Base-by-base conservation (phyloP, 306 rosid species). In the Pueraria montana region DNA sequence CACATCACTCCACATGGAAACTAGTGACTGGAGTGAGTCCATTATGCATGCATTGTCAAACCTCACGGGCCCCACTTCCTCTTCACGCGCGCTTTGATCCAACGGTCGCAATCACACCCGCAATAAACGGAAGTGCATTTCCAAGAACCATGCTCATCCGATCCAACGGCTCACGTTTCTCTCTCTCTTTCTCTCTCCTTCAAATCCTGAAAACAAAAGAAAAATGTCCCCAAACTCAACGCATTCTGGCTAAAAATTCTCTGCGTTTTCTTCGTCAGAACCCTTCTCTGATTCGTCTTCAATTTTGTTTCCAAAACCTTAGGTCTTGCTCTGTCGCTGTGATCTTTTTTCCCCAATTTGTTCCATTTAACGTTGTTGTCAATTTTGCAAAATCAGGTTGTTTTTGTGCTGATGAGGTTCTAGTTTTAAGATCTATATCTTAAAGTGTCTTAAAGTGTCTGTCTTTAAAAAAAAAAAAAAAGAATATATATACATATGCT, bases 41-140 rank as follows among this genome's bases (percentile, higher is more conserved):
- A 56, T 62, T 73, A 45, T 56, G 10, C 21, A 74, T 71, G 71
- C 84, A 78, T 71, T 87, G 94, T 91, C 97, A 93, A 91, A 87
- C 88, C 72, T 78, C 77, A 86, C 11, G 92, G 87, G 84, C 20
- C 92, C 95, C 91, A 91, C 87, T 77, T 77, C 62, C 81, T 14
- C 79, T 77, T 86, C 98, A 93, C 99, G 98, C 99, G 98, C 90
- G 99, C 93, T 83, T 56, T 75, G 58, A 95, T 93, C 98, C 76
- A 42, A 92, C 93, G 99, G 92, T 53, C 70, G 12, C 3, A 27
- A 61, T 85, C 77, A 23, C 83, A 70, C 80, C 94, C 93, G 95
- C 78, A 72, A 86, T 84, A 81, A 76, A 87, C 98, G 94, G 94
- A 93, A 83, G 81, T 78, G 87, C 96, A 88, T 89, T 91, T 87